Percentiles rank a stretch among this genome's conserved stretches.
phyloP scores from a whole-genome alignment of 768 basidiomycete genomes.

The Fibroporia radiculosa region DNA sequence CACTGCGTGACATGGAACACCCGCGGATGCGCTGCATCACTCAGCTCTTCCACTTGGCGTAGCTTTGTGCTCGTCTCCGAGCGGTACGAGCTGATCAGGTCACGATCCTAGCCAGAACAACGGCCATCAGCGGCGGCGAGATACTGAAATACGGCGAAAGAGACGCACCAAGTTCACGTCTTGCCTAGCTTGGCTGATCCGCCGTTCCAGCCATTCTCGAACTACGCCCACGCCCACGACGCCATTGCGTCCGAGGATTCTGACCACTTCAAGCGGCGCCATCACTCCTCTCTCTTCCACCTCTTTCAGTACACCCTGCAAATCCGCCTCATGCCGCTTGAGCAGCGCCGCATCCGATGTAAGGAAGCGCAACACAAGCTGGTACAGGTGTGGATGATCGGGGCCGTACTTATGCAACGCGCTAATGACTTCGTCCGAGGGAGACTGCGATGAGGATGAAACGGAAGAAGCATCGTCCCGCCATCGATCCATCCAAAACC shows the following conservation, averaged over 20 bases:
- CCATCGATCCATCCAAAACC: constrained; percentile 86
- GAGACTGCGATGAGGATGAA: constrained; percentile 32
- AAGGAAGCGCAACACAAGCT: constrained; percentile 82
- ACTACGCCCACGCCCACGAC: constrained; percentile 89
- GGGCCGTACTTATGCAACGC: constrained; percentile 72
- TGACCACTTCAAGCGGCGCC: constrained; percentile 84
- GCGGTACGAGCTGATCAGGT: constrained; percentile 83
- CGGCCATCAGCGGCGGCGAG: no score
- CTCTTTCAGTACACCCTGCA: constrained; percentile 62
- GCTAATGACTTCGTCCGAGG: constrained; percentile 54
- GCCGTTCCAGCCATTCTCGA: constrained; percentile 81
- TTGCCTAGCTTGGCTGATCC: constrained; percentile 63
- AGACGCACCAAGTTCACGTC: constrained; percentile 74
- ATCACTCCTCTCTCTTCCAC: constrained; percentile 80
- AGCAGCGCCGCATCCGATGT: constrained; percentile 75
- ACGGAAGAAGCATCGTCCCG: constrained; percentile 20
- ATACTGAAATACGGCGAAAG: not conserved
- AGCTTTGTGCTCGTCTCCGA: constrained; percentile 74
- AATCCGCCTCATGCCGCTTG: constrained; percentile 59
- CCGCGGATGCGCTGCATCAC: constrained; percentile 68
- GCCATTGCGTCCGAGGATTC: constrained; percentile 80
- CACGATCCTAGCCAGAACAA: constrained; percentile 69
- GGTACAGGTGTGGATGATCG: constrained; percentile 67
- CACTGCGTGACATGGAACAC: constrained; percentile 96
- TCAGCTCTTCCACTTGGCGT: constrained; percentile 74